A percentile compares a stretch with the other conserved stretches of the same genome.
Conservation (phyloP, 345 rosid genomes). For the Firmiana major region DNA sequence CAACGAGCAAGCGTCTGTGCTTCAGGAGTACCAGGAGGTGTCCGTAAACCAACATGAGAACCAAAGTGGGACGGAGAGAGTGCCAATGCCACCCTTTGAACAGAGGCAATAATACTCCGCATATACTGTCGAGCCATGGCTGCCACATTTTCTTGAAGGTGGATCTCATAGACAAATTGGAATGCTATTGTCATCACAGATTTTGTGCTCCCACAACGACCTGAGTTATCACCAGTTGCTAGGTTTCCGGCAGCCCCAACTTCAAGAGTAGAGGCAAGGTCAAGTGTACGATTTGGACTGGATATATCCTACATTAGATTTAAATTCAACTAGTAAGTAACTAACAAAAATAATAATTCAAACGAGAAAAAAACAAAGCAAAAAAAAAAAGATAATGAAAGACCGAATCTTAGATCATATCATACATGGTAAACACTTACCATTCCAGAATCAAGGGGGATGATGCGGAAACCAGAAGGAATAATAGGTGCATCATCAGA, state of each 20-base stretch:
- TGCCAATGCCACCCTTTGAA: slow-evolving; percentile 94
- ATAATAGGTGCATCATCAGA: slow-evolving; percentile 92
- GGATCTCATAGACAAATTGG: slow-evolving; percentile 83
- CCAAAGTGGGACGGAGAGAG: slow-evolving; percentile 79
- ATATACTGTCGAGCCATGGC: slow-evolving; percentile 92
- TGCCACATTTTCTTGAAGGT: slow-evolving; percentile 83
- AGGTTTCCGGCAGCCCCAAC: slow-evolving; percentile 56
- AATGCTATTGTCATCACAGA: slow-evolving; percentile 98
- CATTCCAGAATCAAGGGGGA: slow-evolving; percentile 77
- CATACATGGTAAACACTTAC: slow-evolving; percentile 31
- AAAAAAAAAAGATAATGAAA: neutral
- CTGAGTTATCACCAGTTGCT: slow-evolving; percentile 50
- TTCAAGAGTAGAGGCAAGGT: slow-evolving; percentile 92
- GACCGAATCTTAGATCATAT: slow-evolving; percentile 12
- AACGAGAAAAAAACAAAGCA: too few relatives aligned
- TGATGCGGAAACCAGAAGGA: slow-evolving; percentile 97
- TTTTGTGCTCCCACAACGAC: slow-evolving; percentile 54
- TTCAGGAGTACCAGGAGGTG: slow-evolving; percentile 79
- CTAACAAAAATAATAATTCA: neutral
- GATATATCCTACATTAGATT: slow-evolving; percentile 57
- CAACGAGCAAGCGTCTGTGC: slow-evolving; percentile 90
- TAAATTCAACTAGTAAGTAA: neutral
- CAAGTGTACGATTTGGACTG: slow-evolving; percentile 91
- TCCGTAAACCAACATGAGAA: slow-evolving; percentile 47
- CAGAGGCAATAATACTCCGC: slow-evolving; percentile 79